phyloP scores from a whole-genome alignment of 163 green algal species.

The Chlorella variabilis region DNA sequence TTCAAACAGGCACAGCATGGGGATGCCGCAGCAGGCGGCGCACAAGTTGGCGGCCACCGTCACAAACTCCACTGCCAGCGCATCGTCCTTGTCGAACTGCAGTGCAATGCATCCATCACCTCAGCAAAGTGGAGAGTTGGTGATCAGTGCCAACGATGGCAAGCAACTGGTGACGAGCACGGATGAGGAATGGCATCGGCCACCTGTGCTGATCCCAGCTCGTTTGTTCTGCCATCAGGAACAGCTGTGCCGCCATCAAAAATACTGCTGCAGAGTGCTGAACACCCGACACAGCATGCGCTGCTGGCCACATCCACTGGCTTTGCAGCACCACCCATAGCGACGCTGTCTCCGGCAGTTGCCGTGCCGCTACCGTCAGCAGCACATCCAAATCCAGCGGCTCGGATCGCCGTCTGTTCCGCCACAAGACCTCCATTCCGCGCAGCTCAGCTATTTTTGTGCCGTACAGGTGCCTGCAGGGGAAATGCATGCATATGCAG shows the following conservation, averaged over 20 bases:
- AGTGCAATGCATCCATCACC: no score
- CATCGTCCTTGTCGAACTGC: slow-evolving; percentile 94
- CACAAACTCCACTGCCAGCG: slow-evolving; percentile 94
- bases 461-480: slow-evolving; percentile 13
- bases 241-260: slow-evolving; percentile 69
- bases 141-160: no score
- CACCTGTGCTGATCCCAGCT: slow-evolving; percentile 60
- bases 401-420: slow-evolving; percentile 67
- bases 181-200: background rate
- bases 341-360: background rate
- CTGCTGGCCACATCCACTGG: slow-evolving; percentile 10
- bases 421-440: slow-evolving; percentile 82
- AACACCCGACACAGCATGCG: slow-evolving; percentile 67
- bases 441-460: slow-evolving; percentile 32
- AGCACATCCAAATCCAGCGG: slow-evolving; percentile 59
- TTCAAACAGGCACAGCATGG: slow-evolving; percentile 78
- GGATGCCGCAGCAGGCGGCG: slow-evolving; percentile 84
- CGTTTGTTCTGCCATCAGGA: slow-evolving; percentile 65
- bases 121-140: no score
- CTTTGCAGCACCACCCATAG: background rate
- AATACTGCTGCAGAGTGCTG: slow-evolving; percentile 86
- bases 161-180: background rate
- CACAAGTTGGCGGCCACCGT: slow-evolving; percentile 91
- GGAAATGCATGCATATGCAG: background rate
- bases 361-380: background rate